A percentile compares a stretch with the other conserved stretches of the same genome.
phyloP scores from a whole-genome alignment of 768 basidiomycete species.

The Phanerochaete carnosa region DNA sequence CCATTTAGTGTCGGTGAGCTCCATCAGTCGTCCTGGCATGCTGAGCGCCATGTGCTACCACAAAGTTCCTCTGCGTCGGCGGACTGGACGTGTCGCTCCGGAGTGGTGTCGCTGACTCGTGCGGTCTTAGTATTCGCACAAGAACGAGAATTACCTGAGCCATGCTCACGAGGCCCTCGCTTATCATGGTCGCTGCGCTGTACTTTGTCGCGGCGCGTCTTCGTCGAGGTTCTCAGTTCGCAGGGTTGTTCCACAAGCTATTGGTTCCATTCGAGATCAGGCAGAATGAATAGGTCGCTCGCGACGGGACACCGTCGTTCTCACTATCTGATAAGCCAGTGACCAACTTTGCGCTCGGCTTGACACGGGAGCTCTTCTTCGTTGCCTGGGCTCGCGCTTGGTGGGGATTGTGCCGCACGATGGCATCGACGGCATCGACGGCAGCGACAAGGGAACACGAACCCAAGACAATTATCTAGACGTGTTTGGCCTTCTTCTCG shows the following conservation, averaged over 20 bases:
- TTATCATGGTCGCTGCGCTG: neutral
- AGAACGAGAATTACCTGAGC: no score
- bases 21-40: neutral
- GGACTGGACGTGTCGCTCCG: no score
- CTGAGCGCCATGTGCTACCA: neutral
- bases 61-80: neutral
- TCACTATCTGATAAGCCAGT: neutral
- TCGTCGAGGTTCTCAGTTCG: neutral
- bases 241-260: neutral
- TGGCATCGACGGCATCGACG: no score
- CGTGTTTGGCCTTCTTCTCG: neutral
- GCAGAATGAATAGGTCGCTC: neutral
- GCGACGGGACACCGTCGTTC: neutral
- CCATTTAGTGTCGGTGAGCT: no score
- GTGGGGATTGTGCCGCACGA: no score
- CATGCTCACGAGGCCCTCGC: neutral
- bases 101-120: neutral
- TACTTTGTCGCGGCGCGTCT: neutral
- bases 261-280: neutral
- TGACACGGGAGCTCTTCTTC: neutral
- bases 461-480: neutral
- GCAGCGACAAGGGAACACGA: no score
- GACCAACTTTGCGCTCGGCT: neutral
- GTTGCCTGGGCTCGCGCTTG: neutral
- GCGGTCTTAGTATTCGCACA: neutral